Evolutionary conservation across 371 early-diverging fungal genomes (phyloP).

Genomic region (Mortierella sp.): DNA sequence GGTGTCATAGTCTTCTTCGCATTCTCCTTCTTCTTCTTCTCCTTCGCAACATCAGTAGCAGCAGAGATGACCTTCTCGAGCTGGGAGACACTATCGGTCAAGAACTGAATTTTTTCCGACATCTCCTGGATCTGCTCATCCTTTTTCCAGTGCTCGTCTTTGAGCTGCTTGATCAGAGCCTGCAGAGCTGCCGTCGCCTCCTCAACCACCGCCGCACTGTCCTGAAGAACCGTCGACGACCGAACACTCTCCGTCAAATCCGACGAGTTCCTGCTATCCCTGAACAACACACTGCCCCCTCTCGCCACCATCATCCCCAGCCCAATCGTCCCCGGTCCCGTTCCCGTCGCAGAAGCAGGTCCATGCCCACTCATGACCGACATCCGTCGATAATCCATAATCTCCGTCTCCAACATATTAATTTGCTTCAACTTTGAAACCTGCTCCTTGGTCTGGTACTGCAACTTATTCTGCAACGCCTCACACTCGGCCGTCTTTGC

Average conservation of each 20-base stretch:
- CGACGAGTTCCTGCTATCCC: conserved; percentile 22
- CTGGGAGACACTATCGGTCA: conserved; percentile 7
- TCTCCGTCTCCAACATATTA: conserved; percentile 44
- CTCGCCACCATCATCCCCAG: neutral
- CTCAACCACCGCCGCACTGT: neutral
- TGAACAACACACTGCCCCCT: conserved; percentile 9
- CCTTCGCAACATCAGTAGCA: neutral
- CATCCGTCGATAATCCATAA: conserved; percentile 37
- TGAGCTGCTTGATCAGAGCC: conserved; percentile 35
- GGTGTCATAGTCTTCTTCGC: neutral
- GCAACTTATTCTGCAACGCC: conserved; percentile 26
- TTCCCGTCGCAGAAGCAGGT: neutral
- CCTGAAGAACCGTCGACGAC: conserved; percentile 20
- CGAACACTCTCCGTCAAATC: conserved; percentile 28
- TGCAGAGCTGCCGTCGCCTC: neutral
- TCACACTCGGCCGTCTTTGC: conserved; percentile 44
- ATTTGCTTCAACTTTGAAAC: conserved; percentile 44
- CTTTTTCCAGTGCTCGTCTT: conserved; percentile 40
- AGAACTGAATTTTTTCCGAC: conserved; percentile 8
- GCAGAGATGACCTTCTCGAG: neutral
- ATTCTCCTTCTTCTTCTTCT: no score
- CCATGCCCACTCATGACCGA: conserved; percentile 25
- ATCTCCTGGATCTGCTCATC: conserved; percentile 39
- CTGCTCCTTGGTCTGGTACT: conserved; percentile 43
- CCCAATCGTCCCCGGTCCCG: neutral